Evolutionary conservation across 768 basidiomycete species (phyloP), one percentile per base, ranked within the genome.

Genomic region (Antrodiella citrinella): DNA sequence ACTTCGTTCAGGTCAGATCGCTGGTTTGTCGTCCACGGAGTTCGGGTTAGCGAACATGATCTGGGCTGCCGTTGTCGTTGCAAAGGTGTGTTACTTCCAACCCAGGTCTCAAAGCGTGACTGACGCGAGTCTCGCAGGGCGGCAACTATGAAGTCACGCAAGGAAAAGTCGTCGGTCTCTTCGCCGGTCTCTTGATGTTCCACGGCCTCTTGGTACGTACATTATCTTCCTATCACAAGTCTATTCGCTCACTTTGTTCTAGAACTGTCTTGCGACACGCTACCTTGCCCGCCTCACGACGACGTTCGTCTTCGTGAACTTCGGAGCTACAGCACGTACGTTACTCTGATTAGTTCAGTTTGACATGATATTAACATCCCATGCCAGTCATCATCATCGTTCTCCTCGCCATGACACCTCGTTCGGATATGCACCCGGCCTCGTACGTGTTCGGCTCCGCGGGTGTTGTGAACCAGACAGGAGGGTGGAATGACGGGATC

Each of bases 271-370:
- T 23, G 80, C 82, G 1, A 93, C 91, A 1, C 77, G 78, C 19
- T 72, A 84, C 54, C 78, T 94, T 3, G 89, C 91, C 0, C 73
- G 72, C 15, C 68, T 91, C 54, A 91, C 91, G 2, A 74, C 74
- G 19, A 76, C 76, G 23, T 91, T 91, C 59, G 89, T 94, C 3
- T 93, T 94, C 63, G 72, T 94, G 59, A 94, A 95, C 65, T 72
- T 94, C 47, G 90, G 90, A 38, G 74, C 86, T 10, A 86, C 90
- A 3, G 67, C 85, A 48, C 58, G 82, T 84, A 53, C 57, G 77
- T 68, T 24, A 22, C 48, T 13, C 24, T 43, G 35, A 10, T 38
- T 44, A 19, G 21, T 2, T 45, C 50, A 21, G 23, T n/a, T 22
- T n/a, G 15, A 13, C 26, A 38, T 38, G 10, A 4, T 42, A n/a